phyloP scores from a whole-genome alignment of 83 land plant genomes.

The Diphasiastrum complanatum region DNA sequence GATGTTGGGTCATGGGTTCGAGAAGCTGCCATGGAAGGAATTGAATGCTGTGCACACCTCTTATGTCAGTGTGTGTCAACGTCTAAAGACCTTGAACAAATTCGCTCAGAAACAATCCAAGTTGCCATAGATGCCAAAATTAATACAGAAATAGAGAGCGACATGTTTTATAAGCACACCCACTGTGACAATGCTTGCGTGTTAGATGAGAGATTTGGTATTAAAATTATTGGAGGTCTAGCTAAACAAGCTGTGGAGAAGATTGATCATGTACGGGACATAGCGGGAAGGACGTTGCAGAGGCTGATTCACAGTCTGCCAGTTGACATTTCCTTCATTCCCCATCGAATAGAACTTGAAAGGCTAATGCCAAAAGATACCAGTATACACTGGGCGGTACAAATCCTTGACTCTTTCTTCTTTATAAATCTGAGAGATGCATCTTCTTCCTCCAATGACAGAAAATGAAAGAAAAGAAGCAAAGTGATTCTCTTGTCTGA shows the following conservation, averaged over 20 bases:
- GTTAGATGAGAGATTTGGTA: conserved; percentile 50
- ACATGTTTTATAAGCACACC: not conserved
- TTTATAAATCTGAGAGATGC: too few species aligned
- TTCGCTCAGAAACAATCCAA: not conserved
- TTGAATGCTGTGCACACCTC: conserved; percentile 59
- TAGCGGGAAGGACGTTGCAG: conserved; percentile 64
- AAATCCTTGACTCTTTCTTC: too few species aligned
- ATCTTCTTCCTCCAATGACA: too few species aligned
- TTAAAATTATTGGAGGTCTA: conserved; percentile 53
- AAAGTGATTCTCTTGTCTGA: too few species aligned
- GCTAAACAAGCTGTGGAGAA: conserved; percentile 91
- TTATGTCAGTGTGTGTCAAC: conserved; percentile 31
- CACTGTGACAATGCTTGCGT: conserved; percentile 4
- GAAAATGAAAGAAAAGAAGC: too few species aligned
- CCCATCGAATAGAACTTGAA: conserved; percentile 53
- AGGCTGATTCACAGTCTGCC: conserved; percentile 46
- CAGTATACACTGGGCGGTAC: conserved; percentile 70
- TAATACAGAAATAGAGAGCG: not conserved
- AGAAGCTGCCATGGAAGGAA: conserved; percentile 83
- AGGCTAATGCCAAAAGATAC: conserved; percentile 49
- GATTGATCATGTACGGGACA: conserved; percentile 78
- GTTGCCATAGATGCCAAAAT: not conserved
- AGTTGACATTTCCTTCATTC: conserved; percentile 42
- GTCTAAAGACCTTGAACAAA: not conserved
- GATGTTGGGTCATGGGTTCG: conserved; percentile 99